Conservation (phyloP, 169 alveolate species). For the Plasmodium yoelii region DNA sequence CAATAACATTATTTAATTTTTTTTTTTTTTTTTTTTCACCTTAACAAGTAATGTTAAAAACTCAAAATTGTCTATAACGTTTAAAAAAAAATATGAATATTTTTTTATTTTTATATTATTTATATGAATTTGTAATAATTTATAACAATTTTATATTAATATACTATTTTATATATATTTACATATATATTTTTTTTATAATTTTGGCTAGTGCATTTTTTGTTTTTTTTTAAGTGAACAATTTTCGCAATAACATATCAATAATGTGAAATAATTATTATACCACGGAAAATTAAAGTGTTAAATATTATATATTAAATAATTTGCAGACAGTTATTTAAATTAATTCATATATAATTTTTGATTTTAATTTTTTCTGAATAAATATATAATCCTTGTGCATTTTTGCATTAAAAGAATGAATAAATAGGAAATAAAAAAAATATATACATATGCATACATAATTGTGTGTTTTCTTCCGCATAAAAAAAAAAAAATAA, state of each 20-base stretch:
- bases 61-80: too few species aligned
- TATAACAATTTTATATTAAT: background rate
- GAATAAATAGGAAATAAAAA: background rate
- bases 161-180: background rate
- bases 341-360: background rate
- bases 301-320: background rate
- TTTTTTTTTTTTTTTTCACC: too few species aligned
- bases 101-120: too few species aligned
- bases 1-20: too few species aligned
- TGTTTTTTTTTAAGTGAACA: slow-evolving; percentile 19
- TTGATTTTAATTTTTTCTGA: slow-evolving; percentile 6
- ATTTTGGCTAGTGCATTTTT: slow-evolving; percentile 29
- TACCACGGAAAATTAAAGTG: slow-evolving; percentile 21
- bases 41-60: too few species aligned
- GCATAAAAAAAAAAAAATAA: background rate
- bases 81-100: too few species aligned
- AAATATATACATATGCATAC: background rate
- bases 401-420: slow-evolving; percentile 5
- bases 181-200: background rate
- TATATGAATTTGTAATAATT: too few species aligned
- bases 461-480: slow-evolving; percentile 13
- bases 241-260: slow-evolving; percentile 6
- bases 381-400: slow-evolving; percentile 2
- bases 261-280: slow-evolving; percentile 5
- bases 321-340: background rate